A percentile compares a stretch with the other conserved stretches of the same genome.
Evolutionary conservation across 176 grass and related monocot genomes (phyloP).

Genomic region (Ensete ventricosum): DNA sequence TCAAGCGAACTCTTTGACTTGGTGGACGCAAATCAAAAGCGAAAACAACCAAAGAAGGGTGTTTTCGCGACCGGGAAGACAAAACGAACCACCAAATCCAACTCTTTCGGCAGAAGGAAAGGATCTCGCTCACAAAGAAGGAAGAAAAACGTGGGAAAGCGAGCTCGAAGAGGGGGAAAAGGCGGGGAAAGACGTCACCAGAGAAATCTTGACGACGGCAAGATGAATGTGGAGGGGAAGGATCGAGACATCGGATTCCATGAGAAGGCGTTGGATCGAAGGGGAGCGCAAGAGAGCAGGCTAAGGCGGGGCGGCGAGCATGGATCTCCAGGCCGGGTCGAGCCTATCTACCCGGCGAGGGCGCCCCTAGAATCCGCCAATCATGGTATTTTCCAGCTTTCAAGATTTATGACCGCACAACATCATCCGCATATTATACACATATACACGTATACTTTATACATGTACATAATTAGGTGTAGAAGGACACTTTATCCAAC

Average conservation of each 20-base stretch:
- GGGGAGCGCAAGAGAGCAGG: background rate
- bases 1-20: background rate
- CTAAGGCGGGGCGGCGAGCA: background rate
- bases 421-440: background rate
- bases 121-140: background rate
- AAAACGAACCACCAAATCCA: background rate
- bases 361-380: background rate
- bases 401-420: background rate
- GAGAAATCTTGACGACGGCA: background rate
- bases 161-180: background rate
- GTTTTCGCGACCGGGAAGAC: background rate
- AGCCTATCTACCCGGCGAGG: background rate
- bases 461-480: no score
- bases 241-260: conserved; percentile 17
- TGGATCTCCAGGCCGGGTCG: background rate
- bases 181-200: background rate
- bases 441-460: no score
- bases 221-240: background rate
- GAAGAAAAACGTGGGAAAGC: background rate
- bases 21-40: background rate
- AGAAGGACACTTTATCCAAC: no score
- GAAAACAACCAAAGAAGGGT: no score
- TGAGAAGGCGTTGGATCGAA: background rate
- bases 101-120: background rate
- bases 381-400: background rate